A percentile compares a stretch with the other conserved stretches of the same genome.
phyloP scores from a whole-genome alignment of 108 stramenopile species.

The Nitzschia sp. region DNA sequence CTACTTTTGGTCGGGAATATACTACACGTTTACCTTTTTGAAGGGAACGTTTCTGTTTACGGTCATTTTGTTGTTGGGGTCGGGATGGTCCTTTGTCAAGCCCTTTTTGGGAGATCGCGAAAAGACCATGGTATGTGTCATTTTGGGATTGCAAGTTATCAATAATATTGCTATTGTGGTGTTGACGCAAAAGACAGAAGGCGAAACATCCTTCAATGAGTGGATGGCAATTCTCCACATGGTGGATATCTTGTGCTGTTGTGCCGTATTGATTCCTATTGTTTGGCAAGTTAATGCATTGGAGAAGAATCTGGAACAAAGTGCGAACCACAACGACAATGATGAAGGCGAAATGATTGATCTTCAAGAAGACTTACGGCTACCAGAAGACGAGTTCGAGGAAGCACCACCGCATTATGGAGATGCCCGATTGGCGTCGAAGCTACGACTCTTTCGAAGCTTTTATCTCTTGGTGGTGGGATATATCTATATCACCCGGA shows the following conservation, averaged over 20 bases:
- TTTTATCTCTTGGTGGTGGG: slow-evolving; percentile 94
- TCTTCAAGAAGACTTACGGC: slow-evolving; percentile 16
- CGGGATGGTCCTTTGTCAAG: slow-evolving; percentile 94
- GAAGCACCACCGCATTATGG: slow-evolving; percentile 1
- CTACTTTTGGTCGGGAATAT: slow-evolving; percentile 87
- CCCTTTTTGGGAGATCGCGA: slow-evolving; percentile 89
- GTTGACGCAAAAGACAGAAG: slow-evolving; percentile 84
- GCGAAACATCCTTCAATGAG: slow-evolving; percentile 71
- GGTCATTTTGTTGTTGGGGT: slow-evolving; percentile 96
- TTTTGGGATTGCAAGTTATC: slow-evolving; percentile 90
- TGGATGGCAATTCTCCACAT: slow-evolving; percentile 94
- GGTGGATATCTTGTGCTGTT: slow-evolving; percentile 97
- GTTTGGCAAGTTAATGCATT: slow-evolving; percentile 91
- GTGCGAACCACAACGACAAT: slow-evolving; percentile 21
- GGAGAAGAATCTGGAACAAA: slow-evolving; percentile 66
- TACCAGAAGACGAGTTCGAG: slow-evolving; percentile 41
- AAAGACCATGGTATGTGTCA: slow-evolving; percentile 83
- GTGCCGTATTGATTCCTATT: slow-evolving; percentile 95
- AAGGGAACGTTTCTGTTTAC: slow-evolving; percentile 75
- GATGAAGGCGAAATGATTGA: slow-evolving; percentile 22
- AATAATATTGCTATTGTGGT: slow-evolving; percentile 96
- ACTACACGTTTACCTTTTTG: slow-evolving; percentile 81
- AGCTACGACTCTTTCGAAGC: slow-evolving; percentile 89
- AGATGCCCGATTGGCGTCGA: slow-evolving; percentile 44
- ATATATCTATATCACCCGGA: slow-evolving; percentile 97